These are phyloP conservation scores for Syzygium grande DNA, from an alignment of 345 rosid genomes.

Conservation along the genomic window DNA sequence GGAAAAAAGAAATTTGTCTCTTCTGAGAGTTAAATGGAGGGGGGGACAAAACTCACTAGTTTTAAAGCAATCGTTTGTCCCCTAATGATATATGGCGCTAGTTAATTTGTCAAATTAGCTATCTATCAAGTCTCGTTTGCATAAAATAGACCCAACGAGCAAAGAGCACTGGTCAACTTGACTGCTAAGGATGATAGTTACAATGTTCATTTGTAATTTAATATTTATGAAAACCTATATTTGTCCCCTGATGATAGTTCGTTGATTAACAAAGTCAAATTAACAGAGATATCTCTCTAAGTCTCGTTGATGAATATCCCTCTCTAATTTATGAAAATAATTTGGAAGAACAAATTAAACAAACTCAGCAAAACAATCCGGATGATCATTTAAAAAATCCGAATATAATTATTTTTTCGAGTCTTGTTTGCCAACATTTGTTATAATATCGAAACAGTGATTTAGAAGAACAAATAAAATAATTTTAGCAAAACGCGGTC, in stretches of 20 bases:
- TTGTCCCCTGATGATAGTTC: background rate
- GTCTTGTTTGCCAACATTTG: accelerated
- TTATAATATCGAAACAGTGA: background rate
- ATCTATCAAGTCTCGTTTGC: too few species aligned
- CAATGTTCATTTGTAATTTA: background rate
- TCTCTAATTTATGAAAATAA: background rate
- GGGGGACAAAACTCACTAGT: background rate
- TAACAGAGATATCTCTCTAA: background rate
- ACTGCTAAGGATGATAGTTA: background rate
- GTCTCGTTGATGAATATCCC: background rate
- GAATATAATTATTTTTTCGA: background rate
- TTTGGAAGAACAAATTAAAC: too few species aligned
- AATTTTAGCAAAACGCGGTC: too few species aligned
- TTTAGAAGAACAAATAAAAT: too few species aligned
- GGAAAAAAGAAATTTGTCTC: background rate
- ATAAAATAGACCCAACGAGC: background rate
- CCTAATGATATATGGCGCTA: too few species aligned
- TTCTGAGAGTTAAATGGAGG: background rate
- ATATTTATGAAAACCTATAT: background rate
- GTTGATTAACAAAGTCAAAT: background rate
- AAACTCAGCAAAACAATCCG: background rate
- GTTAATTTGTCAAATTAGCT: too few species aligned
- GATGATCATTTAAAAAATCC: too few species aligned
- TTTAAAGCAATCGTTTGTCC: background rate
- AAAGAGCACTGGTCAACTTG: background rate